Base-by-base conservation (phyloP, 257 asterid species). In the Solanum dulcamara region DNA sequence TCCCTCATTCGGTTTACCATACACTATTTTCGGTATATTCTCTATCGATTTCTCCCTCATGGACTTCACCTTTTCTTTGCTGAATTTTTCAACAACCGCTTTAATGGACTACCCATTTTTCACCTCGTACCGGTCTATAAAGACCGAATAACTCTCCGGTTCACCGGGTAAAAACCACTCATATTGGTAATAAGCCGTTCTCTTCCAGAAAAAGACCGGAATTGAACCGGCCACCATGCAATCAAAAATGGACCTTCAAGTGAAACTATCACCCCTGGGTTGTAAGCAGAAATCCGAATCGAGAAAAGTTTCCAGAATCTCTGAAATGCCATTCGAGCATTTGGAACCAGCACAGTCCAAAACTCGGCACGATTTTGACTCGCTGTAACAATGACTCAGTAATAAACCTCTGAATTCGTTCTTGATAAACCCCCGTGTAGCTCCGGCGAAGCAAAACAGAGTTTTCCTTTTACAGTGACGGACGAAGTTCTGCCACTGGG, bases 201-300 rank as follows among this genome's bases (percentile, higher is more conserved):
- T 85, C 62, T 82, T 88, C 99, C 98, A 96, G 93, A 96, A 96
- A 6, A 96, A 96, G 35, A 94, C 96, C 85, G 99, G 98, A 6
- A 94, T 89, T 3, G 99, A 91, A 60, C 99, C 99, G 71, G 98
- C 97, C n/a, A 96, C 53, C 99, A 96, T 92, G 88, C 99, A 96
- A 79, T 96, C 99, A 13, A 96, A 96, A 7, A 91, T 90, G 6
- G 98, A 94, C 82, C 98, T 89, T 59, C 99, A 89, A 2, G 99
- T 96, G 48, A 91, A 90, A 20, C 97, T 92, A 33, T 96, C 99
- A 2, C 99, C 99, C 24, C 97, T 88, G 28, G 99, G 99, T 88
- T 96, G 99, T 84, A 96, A 86, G 80, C 98, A 96, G 85, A 96
- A 96, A 10, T 94, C 92, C 17, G 99, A 93, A 85, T 85, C 90